Conservation (phyloP, 106 monocot species). For the Allium fistulosum region DNA sequence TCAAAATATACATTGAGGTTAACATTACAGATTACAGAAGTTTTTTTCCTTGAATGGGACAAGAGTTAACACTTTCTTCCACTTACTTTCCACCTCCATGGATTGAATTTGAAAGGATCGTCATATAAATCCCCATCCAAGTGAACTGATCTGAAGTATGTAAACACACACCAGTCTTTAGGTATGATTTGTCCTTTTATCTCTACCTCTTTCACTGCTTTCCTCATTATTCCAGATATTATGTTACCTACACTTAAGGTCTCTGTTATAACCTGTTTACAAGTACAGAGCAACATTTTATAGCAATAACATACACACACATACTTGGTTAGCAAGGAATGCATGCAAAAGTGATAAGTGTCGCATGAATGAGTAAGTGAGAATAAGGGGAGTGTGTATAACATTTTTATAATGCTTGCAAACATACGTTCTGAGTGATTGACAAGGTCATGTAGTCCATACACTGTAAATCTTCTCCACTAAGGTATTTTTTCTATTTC, state of each 20-base stretch:
- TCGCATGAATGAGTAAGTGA: no score
- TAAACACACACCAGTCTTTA: conserved; percentile 87
- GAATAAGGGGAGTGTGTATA: no score
- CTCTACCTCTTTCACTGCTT: conserved; percentile 60
- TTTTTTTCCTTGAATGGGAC: background rate
- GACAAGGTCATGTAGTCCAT: conserved; percentile 76
- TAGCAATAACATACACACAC: no score
- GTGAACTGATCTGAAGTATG: conserved; percentile 88
- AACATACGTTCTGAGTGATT: conserved; percentile 79
- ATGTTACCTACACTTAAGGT: conserved; percentile 85
- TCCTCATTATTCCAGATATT: conserved; percentile 78
- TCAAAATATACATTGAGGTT: background rate
- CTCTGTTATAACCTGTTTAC: conserved; percentile 64
- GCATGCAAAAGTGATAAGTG: no score
- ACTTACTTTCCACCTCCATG: conserved; percentile 94
- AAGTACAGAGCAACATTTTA: no score
- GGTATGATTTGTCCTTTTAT: conserved; percentile 84
- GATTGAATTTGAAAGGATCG: conserved; percentile 69
- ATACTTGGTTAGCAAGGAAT: no score
- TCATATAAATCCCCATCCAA: conserved; percentile 56
- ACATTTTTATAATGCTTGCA: no score
- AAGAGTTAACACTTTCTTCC: background rate
- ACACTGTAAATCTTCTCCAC: conserved; percentile 43
- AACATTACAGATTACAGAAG: background rate
- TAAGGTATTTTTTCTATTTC: conserved; percentile 17